phyloP scores from a whole-genome alignment of 257 asterid species.

The Nyctanthes arbortristis region DNA sequence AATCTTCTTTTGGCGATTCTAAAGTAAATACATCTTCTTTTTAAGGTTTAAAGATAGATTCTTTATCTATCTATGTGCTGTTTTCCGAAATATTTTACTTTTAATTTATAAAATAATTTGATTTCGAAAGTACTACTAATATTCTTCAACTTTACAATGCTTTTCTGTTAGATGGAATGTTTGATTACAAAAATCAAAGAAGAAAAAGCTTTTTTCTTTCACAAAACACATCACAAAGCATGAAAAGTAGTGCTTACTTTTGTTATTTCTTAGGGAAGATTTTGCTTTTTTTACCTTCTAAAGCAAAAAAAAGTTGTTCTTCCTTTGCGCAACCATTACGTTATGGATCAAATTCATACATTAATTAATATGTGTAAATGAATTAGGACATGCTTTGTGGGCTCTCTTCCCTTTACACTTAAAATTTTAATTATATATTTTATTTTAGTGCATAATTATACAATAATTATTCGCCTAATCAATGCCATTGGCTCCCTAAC shows the following conservation, averaged over 20 bases:
- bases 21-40: constrained; percentile 2
- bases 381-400: constrained; percentile 24
- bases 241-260: constrained; percentile 44
- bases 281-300: constrained; percentile 28
- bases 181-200: constrained; percentile 16
- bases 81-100: not conserved
- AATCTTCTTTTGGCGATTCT: constrained; percentile 17
- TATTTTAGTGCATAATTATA: constrained; percentile 21
- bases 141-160: constrained; percentile 6
- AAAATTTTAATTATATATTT: not conserved
- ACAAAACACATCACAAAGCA: constrained; percentile 10
- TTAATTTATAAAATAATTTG: constrained; percentile 1
- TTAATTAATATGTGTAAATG: constrained; percentile 21
- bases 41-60: constrained; percentile 18
- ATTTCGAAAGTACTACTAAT: constrained; percentile 7
- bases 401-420: constrained; percentile 19
- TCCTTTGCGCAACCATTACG: constrained; percentile 42
- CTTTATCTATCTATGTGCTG: constrained; percentile 3
- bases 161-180: constrained; percentile 18
- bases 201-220: constrained; percentile 5
- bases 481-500: constrained; percentile 17
- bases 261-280: constrained; percentile 45
- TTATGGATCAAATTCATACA: constrained; percentile 33
- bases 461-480: constrained; percentile 28
- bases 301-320: constrained; percentile 36